phyloP scores from a whole-genome alignment of 164 flowering plant species.

The Magnolia kwangsiensis region DNA sequence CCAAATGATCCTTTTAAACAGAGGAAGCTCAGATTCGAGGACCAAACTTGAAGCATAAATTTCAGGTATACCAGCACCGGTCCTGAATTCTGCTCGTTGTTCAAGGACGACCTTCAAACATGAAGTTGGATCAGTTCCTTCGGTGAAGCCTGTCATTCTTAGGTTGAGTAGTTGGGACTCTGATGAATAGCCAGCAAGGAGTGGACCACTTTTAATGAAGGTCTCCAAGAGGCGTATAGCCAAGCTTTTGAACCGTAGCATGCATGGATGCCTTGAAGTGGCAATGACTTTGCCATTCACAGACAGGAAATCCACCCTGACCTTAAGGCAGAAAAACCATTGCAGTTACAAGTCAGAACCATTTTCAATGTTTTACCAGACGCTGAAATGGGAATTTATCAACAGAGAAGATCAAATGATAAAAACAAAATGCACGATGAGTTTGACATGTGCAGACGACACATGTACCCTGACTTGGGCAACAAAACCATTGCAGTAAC shows the following conservation, averaged over 20 bases:
- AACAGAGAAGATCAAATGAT: not conserved
- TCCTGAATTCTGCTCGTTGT: conserved; percentile 67
- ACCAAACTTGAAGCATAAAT: conserved; percentile 55
- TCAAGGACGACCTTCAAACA: conserved; percentile 66
- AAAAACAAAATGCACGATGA: not conserved
- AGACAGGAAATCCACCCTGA: conserved; percentile 66
- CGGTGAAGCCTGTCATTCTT: conserved; percentile 46
- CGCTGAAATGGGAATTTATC: not conserved
- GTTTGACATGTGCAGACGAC: too few species aligned
- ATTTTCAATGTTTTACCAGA: not conserved
- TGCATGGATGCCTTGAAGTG: conserved; percentile 61
- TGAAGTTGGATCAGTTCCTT: conserved; percentile 55
- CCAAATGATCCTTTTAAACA: conserved; percentile 68
- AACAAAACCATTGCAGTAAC: too few species aligned
- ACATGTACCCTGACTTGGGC: too few species aligned
- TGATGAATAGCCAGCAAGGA: conserved; percentile 65
- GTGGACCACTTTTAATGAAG: conserved; percentile 53
- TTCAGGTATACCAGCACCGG: conserved; percentile 82
- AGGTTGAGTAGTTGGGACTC: conserved; percentile 62
- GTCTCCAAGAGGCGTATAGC: conserved; percentile 58
- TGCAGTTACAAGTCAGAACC: not conserved
- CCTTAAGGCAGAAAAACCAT: conserved; percentile 38
- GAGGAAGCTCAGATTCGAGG: conserved; percentile 72
- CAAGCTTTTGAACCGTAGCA: conserved; percentile 66
- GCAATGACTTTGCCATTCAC: conserved; percentile 47